Evolutionary conservation across 345 rosid genomes (phyloP).

Genomic region (Viola odorata): DNA sequence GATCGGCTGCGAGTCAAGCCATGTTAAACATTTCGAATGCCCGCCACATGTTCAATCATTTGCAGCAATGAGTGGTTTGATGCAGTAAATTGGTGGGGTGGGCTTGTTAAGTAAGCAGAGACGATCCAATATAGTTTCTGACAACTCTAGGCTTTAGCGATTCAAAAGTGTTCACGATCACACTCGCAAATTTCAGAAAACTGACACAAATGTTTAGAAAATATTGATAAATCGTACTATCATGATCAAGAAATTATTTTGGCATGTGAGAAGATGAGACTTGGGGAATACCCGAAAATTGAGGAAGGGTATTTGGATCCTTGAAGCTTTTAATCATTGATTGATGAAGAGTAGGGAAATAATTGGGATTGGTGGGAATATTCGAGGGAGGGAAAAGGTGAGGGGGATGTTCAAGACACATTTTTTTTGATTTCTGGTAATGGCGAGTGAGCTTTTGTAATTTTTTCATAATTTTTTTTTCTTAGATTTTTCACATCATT

Average conservation of each 20-base stretch:
- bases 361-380: no score
- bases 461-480: no score
- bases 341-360: constrained; percentile 14
- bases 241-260: constrained; percentile 12
- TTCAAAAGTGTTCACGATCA: constrained; percentile 53
- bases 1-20: no score
- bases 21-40: constrained; percentile 27
- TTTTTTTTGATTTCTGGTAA: no score
- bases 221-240: constrained; percentile 5
- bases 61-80: constrained; percentile 44
- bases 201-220: constrained; percentile 2
- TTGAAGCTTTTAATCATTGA: constrained; percentile 8
- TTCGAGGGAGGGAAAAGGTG: no score
- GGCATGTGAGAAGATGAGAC: constrained; percentile 19
- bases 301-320: constrained; percentile 4
- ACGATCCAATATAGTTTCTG: constrained; percentile 38
- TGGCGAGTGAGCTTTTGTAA: no score
- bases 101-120: constrained; percentile 25
- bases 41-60: background rate
- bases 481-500: no score
- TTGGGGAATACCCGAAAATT: constrained; percentile 29
- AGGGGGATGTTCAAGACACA: no score
- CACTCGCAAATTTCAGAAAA: constrained; percentile 20
- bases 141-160: constrained; percentile 38
- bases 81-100: constrained; percentile 39